Conservation (phyloP, 192 early-diverging fungal species). For the Coemansia sp. region DNA sequence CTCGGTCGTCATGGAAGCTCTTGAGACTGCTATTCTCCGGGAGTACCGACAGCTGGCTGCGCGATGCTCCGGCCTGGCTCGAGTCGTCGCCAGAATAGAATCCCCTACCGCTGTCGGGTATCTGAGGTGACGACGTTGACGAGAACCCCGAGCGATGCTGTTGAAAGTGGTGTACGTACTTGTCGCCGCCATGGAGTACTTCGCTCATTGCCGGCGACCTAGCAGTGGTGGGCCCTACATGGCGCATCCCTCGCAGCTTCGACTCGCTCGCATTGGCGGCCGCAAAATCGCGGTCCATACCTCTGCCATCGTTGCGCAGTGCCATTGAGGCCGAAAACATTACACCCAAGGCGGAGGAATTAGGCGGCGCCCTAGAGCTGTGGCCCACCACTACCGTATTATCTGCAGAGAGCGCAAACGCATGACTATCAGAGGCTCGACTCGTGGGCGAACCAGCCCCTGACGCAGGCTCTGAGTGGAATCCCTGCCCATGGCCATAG, state of each 20-base stretch:
- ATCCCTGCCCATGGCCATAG: conserved; percentile 22
- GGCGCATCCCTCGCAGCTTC: not conserved
- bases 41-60: conserved; percentile 21
- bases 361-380: conserved; percentile 8
- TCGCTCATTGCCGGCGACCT: conserved; percentile 1
- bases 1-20: conserved; percentile 5
- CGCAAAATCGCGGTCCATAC: not conserved
- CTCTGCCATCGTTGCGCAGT: conserved; percentile 12
- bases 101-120: not conserved
- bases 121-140: not conserved
- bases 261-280: conserved; percentile 1
- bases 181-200: not conserved
- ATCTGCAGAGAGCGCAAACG: conserved; percentile 19
- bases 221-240: not conserved
- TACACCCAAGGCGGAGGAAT: conserved; percentile 35
- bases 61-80: conserved; percentile 5
- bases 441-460: conserved; percentile 33
- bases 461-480: conserved; percentile 42
- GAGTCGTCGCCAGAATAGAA: not conserved
- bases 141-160: conserved; percentile 8
- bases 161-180: not conserved
- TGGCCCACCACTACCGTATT: conserved; percentile 6
- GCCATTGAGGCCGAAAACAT: conserved; percentile 21
- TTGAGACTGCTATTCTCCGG: conserved; percentile 21
- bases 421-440: not conserved